Base-by-base conservation (phyloP, 306 rosid species). In the Sphenostylis stenocarpa region DNA sequence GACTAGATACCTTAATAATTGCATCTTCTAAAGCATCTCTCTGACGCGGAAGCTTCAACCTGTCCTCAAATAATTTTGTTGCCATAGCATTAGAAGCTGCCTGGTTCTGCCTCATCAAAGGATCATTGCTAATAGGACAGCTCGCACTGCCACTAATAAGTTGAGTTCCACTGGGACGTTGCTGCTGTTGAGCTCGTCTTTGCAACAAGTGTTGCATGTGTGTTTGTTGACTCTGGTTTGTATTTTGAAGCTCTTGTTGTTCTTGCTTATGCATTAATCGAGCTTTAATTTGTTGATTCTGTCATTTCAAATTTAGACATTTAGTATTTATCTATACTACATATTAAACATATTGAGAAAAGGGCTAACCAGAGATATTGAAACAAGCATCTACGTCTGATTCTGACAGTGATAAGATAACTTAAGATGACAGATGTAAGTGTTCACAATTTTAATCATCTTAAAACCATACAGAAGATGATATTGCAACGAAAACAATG, bases 251-350 rank as follows among this genome's bases (percentile, higher is more conserved):
- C 49, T 77, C 84, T 24, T 63, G 81, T 63, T 76, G 83, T 43
- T 55, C 84, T 75, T 83, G 91, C 62, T 56, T 71, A 63, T 57
- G 73, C 82, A 61, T 75, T 57, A 88, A 85, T 77, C 69, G 77
- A 56, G 89, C 87, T 85, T 91, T 90, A 49, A 14, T 81, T 79
- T 77, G 62, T 80, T 83, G 94, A 81, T 66, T 80, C 88, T 86
- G 65, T 60, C 70, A 76, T 66, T 80, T 69, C 67, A 84, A 48
- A 78, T 48, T 78, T 65, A 74, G 24, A 51, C 23, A 14, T 45
- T 62, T 21, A 72, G 61, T 55, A 19, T 53, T 56, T 44, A 39
- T 53, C 72, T 39, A 56, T 28, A 69, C 51, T 57, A 76, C 70
- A 33, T 52, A 79, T 41, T 33, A 33, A 78, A 73, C 76, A 24